Evolutionary conservation across 1,139 yeast genomes (phyloP).

Genomic region (Diutina pseudorugosa): DNA sequence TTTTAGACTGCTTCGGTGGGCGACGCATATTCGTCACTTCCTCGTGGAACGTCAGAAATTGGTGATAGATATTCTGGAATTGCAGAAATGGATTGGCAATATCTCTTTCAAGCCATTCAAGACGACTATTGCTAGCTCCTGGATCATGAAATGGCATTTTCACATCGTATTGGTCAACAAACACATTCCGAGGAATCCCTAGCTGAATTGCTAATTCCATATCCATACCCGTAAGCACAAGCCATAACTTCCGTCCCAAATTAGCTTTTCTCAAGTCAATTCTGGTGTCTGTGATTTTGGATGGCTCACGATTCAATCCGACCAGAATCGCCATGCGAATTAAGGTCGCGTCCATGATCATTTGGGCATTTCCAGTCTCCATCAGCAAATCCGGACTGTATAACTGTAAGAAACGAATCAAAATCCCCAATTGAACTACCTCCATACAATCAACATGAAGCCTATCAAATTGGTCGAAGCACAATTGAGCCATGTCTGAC

Average conservation of each 20-base stretch:
- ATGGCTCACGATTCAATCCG: slow-evolving; percentile 5
- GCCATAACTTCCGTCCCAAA: slow-evolving; percentile 10
- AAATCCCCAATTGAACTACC: slow-evolving; percentile 12
- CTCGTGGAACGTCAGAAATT: slow-evolving; percentile 7
- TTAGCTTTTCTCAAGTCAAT: slow-evolving; percentile 7
- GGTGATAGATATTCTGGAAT: slow-evolving; percentile 8
- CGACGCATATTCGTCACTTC: background rate
- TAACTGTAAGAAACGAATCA: slow-evolving; percentile 8
- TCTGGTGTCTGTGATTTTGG: slow-evolving; percentile 4
- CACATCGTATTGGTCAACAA: slow-evolving; percentile 12
- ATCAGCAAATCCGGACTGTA: slow-evolving; percentile 7
- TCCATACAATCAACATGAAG: slow-evolving; percentile 13
- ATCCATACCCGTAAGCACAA: slow-evolving; percentile 7
- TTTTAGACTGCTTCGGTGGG: slow-evolving; percentile 9
- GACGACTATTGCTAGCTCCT: slow-evolving; percentile 19
- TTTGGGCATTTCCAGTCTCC: slow-evolving; percentile 11
- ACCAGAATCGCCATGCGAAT: slow-evolving; percentile 2
- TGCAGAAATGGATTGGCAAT: slow-evolving; percentile 15
- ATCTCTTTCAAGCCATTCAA: slow-evolving; percentile 18
- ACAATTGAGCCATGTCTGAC: slow-evolving; percentile 21
- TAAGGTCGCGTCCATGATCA: slow-evolving; percentile 2
- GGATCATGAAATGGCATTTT: slow-evolving; percentile 12
- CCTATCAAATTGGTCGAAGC: slow-evolving; percentile 20
- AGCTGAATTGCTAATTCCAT: slow-evolving; percentile 6
- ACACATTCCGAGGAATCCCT: slow-evolving; percentile 6